Evolutionary conservation across 495 filamentous ascomycete genomes (phyloP).

Genomic region (Talaromyces borbonicus): DNA sequence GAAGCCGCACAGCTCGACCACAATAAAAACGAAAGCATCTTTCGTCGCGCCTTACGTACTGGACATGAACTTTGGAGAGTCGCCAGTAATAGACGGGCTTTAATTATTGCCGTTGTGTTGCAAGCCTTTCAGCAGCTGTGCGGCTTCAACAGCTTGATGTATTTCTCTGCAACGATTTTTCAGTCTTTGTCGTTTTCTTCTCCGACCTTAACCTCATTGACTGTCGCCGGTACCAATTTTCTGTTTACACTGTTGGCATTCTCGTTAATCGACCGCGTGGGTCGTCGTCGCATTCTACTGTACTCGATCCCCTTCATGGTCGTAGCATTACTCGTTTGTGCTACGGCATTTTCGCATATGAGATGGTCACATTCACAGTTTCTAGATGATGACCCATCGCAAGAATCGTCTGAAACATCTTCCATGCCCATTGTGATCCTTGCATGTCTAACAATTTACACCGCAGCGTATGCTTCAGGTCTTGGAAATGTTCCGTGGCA

Average conservation of each 20-base stretch:
- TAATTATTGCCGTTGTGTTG: conserved; percentile 75
- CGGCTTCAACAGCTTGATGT: conserved; percentile 93
- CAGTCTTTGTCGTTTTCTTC: conserved; percentile 65
- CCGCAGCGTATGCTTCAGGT: conserved; percentile 76
- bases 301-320: conserved; percentile 81
- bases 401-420: conserved; percentile 13
- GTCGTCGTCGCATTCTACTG: conserved; percentile 71
- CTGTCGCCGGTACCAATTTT: conserved; percentile 78
- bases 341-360: conserved; percentile 56
- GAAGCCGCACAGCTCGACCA: conserved; percentile 43
- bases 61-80: conserved; percentile 47
- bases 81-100: conserved; percentile 61
- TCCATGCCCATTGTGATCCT: conserved; percentile 46
- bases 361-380: conserved; percentile 12
- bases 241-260: conserved; percentile 69
- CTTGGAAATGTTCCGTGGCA: conserved; percentile 91
- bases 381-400: conserved; percentile 13
- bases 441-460: conserved; percentile 67
- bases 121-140: conserved; percentile 86
- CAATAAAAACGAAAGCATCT: conserved; percentile 11
- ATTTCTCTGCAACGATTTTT: conserved; percentile 90
- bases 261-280: conserved; percentile 67
- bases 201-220: conserved; percentile 72
- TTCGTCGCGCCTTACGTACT: conserved; percentile 21
- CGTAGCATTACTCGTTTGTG: conserved; percentile 54